phyloP scores from a whole-genome alignment of 2,329 filamentous ascomycete genomes.

The Colletotrichum lini region DNA sequence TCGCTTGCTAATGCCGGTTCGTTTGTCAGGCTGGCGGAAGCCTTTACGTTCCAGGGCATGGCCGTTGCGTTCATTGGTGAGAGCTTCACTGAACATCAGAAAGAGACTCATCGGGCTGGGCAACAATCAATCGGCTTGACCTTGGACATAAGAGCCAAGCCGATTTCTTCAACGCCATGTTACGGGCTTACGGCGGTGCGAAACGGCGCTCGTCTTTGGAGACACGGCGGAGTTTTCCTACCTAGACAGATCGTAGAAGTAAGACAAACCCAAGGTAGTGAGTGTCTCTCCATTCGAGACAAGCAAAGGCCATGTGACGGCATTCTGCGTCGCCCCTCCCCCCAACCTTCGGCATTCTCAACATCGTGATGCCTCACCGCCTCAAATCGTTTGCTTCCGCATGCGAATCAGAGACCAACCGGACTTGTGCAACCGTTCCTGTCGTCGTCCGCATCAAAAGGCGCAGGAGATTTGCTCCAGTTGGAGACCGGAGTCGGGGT shows the following conservation, averaged over 20 bases:
- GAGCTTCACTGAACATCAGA: background rate
- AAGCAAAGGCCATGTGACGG: constrained; percentile 12
- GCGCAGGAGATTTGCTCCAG: background rate
- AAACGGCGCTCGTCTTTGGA: background rate
- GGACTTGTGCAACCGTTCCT: background rate
- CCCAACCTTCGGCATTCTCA: background rate
- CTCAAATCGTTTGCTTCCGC: background rate
- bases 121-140: background rate
- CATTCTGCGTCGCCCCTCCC: background rate
- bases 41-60: background rate
- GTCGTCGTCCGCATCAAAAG: background rate
- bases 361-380: constrained; percentile 25
- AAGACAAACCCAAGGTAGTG: background rate
- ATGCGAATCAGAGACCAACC: background rate
- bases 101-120: constrained; percentile 4
- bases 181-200: background rate
- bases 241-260: background rate
- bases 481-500: constrained; percentile 3
- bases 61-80: background rate
- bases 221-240: constrained; percentile 22
- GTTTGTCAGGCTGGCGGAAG: background rate
- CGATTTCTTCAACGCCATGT: background rate
- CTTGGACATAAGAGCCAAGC: background rate
- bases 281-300: background rate
- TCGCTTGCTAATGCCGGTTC: no score